phyloP scores from a whole-genome alignment of 2,329 filamentous ascomycete species.

The Coniella vitis region DNA sequence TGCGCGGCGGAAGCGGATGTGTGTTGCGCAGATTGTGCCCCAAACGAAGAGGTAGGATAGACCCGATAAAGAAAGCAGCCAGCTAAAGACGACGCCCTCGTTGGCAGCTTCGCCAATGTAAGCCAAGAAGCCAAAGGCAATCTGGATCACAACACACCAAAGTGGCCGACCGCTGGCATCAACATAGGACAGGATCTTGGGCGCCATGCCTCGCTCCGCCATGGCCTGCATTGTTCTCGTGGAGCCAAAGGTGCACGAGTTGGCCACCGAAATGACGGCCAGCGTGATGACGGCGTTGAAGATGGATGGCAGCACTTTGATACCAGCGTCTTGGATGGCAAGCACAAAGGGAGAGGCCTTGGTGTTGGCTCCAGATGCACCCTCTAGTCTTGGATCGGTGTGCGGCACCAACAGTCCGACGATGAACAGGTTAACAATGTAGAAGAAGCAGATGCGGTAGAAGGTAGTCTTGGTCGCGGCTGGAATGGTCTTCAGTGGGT shows the following conservation, averaged over 20 bases:
- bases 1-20: slow-evolving; percentile 58
- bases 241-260: slow-evolving; percentile 44
- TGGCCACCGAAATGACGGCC: slow-evolving; percentile 45
- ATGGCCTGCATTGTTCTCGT: slow-evolving; percentile 46
- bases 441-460: slow-evolving; percentile 47
- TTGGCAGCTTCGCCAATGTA: slow-evolving; percentile 45
- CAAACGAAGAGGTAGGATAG: slow-evolving; percentile 71
- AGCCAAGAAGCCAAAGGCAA: slow-evolving; percentile 52
- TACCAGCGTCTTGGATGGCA: slow-evolving; percentile 43
- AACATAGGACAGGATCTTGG: slow-evolving; percentile 51
- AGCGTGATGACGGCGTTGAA: slow-evolving; percentile 48
- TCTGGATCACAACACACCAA: slow-evolving; percentile 43
- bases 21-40: slow-evolving; percentile 59
- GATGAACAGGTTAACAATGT: slow-evolving; percentile 44
- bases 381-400: slow-evolving; percentile 33
- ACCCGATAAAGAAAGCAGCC: slow-evolving; percentile 65
- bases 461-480: slow-evolving; percentile 47
- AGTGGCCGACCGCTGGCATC: slow-evolving; percentile 55
- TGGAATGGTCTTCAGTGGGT: slow-evolving; percentile 42
- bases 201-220: slow-evolving; percentile 44
- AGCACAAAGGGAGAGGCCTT: slow-evolving; percentile 44
- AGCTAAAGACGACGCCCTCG: slow-evolving; percentile 47
- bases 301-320: slow-evolving; percentile 42
- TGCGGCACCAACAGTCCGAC: slow-evolving; percentile 43
- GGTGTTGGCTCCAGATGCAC: slow-evolving; percentile 33